phyloP scores from a whole-genome alignment of 257 asterid genomes.

The Przewalskia tangutica region DNA sequence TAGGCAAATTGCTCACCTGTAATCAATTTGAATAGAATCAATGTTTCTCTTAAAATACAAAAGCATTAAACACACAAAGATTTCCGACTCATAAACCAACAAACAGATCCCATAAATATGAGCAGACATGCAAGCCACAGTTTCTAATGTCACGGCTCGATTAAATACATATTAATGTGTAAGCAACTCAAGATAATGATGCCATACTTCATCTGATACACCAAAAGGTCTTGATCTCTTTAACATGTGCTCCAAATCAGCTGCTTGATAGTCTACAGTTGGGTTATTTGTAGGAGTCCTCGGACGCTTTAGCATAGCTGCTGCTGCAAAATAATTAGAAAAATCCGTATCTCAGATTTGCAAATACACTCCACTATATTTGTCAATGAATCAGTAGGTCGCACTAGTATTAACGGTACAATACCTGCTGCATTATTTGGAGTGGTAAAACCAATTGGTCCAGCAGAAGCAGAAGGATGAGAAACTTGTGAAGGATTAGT shows the following conservation, averaged over 20 bases:
- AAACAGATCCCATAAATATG: not conserved
- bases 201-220: conserved; percentile 46
- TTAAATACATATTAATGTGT: not conserved
- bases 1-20: conserved; percentile 44
- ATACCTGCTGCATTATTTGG: conserved; percentile 41
- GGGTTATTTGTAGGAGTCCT: conserved; percentile 44
- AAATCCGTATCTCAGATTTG: not conserved
- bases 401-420: not conserved
- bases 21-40: conserved; percentile 3
- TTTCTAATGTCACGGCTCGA: not conserved
- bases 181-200: conserved; percentile 7
- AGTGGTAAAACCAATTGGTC: conserved; percentile 41
- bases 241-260: conserved; percentile 43
- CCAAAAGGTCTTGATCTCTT: conserved; percentile 51
- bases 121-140: not conserved
- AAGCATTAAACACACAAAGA: not conserved
- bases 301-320: conserved; percentile 43
- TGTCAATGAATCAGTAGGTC: not conserved
- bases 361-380: not conserved
- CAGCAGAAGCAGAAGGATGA: conserved; percentile 49
- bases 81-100: not conserved
- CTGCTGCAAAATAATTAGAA: conserved; percentile 6
- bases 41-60: not conserved
- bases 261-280: conserved; percentile 46
- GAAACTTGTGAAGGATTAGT: conserved; percentile 41